Evolutionary conservation across 2,329 filamentous ascomycete genomes (phyloP).

Genomic region (Sphaerulina vaccinii): DNA sequence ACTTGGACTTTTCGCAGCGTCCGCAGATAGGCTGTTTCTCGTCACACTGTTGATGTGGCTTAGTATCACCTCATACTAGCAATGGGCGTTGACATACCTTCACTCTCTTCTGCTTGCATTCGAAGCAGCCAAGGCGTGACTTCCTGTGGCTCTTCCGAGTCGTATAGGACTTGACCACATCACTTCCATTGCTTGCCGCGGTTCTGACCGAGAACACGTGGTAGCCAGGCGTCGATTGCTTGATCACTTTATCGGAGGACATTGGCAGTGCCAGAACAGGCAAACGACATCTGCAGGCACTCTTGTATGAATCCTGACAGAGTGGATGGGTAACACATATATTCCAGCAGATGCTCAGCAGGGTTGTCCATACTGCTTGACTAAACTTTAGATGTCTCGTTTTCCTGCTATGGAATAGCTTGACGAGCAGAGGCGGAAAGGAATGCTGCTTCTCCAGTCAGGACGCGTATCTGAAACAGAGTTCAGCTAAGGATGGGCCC

Average conservation of each 20-base stretch:
- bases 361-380: too few species aligned
- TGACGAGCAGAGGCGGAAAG: too few species aligned
- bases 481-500: too few species aligned
- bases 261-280: constrained; percentile 8
- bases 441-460: too few species aligned
- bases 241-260: constrained; percentile 6
- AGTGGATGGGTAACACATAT: too few species aligned
- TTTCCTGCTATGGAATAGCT: too few species aligned
- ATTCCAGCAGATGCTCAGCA: too few species aligned
- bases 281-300: constrained; percentile 11
- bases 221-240: constrained; percentile 7
- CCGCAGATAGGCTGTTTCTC: constrained; percentile 12
- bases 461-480: too few species aligned
- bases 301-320: too few species aligned
- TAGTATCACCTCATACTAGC: background rate
- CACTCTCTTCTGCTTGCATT: constrained; percentile 22
- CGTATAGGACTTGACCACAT: constrained; percentile 10
- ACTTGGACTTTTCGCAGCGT: constrained; percentile 9
- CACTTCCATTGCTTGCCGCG: background rate
- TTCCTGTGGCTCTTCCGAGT: constrained; percentile 15
- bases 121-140: constrained; percentile 19
- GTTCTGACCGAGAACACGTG: constrained; percentile 15
- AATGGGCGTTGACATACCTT: background rate
- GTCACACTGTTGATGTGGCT: constrained; percentile 8
- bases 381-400: too few species aligned